phyloP scores from a whole-genome alignment of 1,284 basidiomycete species.

The Cryptococcus maquisensis region DNA sequence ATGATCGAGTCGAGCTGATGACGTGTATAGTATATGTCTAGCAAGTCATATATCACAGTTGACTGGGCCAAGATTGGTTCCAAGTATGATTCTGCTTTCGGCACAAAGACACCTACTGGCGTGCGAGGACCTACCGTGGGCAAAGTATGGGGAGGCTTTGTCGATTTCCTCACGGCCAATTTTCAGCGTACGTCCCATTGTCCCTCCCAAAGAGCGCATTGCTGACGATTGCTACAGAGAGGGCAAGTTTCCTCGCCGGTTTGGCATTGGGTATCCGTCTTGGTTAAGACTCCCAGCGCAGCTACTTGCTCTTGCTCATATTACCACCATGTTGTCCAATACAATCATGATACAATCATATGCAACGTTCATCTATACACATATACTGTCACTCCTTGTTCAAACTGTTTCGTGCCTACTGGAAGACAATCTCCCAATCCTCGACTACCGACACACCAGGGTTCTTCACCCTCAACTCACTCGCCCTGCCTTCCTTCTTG shows the following conservation, averaged over 20 bases:
- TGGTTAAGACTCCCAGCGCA: conserved; percentile 40
- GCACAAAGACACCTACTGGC: conserved; percentile 57
- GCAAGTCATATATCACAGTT: conserved; percentile 65
- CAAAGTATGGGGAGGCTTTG: conserved; percentile 65
- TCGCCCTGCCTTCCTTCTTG: conserved; percentile 60
- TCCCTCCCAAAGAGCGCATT: neutral
- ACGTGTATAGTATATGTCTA: conserved; percentile 64
- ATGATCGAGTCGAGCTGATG: neutral
- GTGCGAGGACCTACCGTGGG: conserved; percentile 59
- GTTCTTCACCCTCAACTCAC: conserved; percentile 70
- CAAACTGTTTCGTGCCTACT: neutral
- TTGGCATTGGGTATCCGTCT: conserved; percentile 52
- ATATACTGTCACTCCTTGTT: neutral
- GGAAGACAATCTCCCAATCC: conserved; percentile 57
- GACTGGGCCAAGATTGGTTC: conserved; percentile 65
- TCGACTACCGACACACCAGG: conserved; percentile 62
- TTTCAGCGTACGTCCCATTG: conserved; percentile 62
- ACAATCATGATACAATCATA: neutral
- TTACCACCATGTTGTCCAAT: no score
- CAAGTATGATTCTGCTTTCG: conserved; percentile 68
- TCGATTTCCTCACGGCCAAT: conserved; percentile 85
- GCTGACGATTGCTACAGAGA: conserved; percentile 30
- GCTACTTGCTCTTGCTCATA: no score
- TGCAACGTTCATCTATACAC: neutral
- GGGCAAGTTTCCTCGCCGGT: conserved; percentile 55